Evolutionary conservation across 768 basidiomycete genomes (phyloP), one percentile per base, ranked within the genome.

Genomic region (Coprinopsis strossmayeri): DNA sequence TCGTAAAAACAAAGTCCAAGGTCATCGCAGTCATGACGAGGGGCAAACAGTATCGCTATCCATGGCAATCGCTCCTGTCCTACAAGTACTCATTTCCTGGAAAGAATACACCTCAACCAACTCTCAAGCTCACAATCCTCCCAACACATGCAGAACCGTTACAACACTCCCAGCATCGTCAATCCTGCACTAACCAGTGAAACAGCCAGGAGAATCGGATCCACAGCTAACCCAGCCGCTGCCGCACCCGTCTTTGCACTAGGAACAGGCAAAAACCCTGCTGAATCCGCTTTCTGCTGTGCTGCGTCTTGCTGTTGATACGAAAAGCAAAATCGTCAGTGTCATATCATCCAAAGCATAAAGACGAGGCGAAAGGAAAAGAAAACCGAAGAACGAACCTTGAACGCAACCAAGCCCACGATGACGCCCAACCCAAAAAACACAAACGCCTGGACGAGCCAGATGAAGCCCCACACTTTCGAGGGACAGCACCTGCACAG

Each of bases 391-490:
- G 30, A n/a, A 55, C 63, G 2, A 55, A 87, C 88, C 74, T 92
- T 93, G 75, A 92, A 93, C 1, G 77, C 80, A 21, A 78, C 81
- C 2, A 92, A 60, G 17, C 92, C 89, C 20, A 92, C 81, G 18
- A 94, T 67, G 45, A 94, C 64, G 0, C 87, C 90, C 2, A 76
- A 64, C 5, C 77, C 82, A 57, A 94, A 91, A 68, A 87, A 92
- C 5, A 74, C 52, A 47, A 87, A 73, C 0, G 89, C 84, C 25
- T 81, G 62, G 55, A 93, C 63, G 30, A 91, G 77, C 92, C 92
- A 94, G 43, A 94, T 74, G 46, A 92, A 79, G 27, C 91, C 91
- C 91, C 90, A 91, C 0, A 88, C 90, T 80, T 76, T 81, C 3
- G 89, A 87, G 15, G 88, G 87, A 60, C 78, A 91, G 64, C 90